These are phyloP conservation scores for Suhomyces guaymorum DNA, from an alignment of 1,139 yeast genomes.

Conservation along the genomic window DNA sequence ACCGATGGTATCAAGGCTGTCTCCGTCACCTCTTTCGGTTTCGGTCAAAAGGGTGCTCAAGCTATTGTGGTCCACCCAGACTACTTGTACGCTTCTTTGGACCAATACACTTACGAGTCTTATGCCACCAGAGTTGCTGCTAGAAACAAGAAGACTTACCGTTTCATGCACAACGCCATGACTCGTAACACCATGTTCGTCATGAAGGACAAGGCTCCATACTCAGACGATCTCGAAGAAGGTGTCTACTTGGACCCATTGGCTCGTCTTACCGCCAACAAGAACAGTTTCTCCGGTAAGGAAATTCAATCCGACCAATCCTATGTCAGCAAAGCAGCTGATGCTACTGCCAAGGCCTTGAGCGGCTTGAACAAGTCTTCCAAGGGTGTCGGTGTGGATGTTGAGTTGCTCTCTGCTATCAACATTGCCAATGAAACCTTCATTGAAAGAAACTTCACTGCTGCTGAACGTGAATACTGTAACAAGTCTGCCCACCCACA, in stretches of 20 bases:
- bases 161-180: conserved; percentile 95
- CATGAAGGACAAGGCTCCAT: conserved; percentile 93
- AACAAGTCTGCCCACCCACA: conserved; percentile 68
- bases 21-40: conserved; percentile 95
- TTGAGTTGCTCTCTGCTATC: conserved; percentile 79
- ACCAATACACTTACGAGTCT: conserved; percentile 63
- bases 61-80: conserved; percentile 91
- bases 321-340: conserved; percentile 39
- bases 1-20: conserved; percentile 98
- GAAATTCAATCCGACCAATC: conserved; percentile 34
- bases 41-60: conserved; percentile 99
- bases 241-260: conserved; percentile 93
- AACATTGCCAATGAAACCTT: conserved; percentile 86
- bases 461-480: conserved; percentile 78
- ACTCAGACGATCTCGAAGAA: conserved; percentile 81
- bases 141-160: conserved; percentile 88
- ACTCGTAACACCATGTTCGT: conserved; percentile 88
- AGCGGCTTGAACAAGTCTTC: conserved; percentile 49
- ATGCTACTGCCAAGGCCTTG: conserved; percentile 52
- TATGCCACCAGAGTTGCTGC: conserved; percentile 71
- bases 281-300: conserved; percentile 50
- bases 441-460: conserved; percentile 88
- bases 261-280: conserved; percentile 70
- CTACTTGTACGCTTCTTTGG: conserved; percentile 83
- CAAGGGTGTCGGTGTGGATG: conserved; percentile 94